Conservation (phyloP, 768 basidiomycete species). For the Aureoboletus auriporus region DNA sequence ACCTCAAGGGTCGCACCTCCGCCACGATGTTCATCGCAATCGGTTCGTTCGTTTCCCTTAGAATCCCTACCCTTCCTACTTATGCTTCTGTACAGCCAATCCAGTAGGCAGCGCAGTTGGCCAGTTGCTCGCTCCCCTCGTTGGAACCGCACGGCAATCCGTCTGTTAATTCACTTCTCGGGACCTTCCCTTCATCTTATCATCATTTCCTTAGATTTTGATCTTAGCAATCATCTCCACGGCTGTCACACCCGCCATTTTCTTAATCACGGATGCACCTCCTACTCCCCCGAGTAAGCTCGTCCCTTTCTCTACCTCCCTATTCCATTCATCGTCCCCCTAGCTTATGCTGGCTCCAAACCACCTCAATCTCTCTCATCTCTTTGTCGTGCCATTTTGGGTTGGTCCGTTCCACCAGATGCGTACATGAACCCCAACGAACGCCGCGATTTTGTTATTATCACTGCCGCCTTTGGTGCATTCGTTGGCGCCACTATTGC, state of each 20-base stretch:
- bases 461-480: conserved; percentile 57
- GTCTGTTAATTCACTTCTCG: conserved; percentile 35
- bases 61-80: not conserved
- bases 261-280: conserved; percentile 57
- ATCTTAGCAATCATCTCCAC: conserved; percentile 70
- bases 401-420: conserved; percentile 36
- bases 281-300: conserved; percentile 75
- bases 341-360: conserved; percentile 68
- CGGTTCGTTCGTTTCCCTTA: conserved; percentile 23
- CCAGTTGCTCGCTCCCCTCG: conserved; percentile 66
- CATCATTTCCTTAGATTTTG: conserved; percentile 45
- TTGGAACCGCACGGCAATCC: conserved; percentile 51
- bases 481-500: conserved; percentile 62
- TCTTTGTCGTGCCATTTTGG: conserved; percentile 53
- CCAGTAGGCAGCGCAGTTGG: conserved; percentile 72
- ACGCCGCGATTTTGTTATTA: conserved; percentile 65
- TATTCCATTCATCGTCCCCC: not conserved
- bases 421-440: conserved; percentile 61
- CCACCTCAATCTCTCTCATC: conserved; percentile 47
- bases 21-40: conserved; percentile 60
- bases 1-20: conserved; percentile 69
- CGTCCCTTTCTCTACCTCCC: not conserved
- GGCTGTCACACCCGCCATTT: conserved; percentile 50
- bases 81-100: conserved; percentile 45
- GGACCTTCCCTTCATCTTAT: not conserved